phyloP scores from a whole-genome alignment of 2,329 filamentous ascomycete genomes.

The Tympanopsis confertula region DNA sequence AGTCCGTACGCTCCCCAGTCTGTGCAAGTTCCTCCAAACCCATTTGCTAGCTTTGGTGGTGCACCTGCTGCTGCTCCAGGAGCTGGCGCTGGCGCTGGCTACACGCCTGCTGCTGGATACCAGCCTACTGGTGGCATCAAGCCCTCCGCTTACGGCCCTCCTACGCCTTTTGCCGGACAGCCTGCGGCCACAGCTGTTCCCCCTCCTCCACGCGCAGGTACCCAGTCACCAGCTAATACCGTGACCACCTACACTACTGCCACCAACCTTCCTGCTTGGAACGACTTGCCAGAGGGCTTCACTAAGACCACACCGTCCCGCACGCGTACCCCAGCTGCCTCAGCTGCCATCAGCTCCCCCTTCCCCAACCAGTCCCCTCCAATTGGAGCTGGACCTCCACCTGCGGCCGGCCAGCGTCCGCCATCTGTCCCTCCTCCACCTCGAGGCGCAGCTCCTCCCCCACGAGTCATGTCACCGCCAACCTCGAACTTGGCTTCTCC shows the following conservation, averaged over 20 bases:
- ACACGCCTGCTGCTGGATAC: background rate
- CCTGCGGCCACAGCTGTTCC: no score
- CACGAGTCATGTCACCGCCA: background rate
- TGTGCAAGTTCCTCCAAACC: background rate
- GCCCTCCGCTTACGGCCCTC: background rate
- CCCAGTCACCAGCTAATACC: background rate
- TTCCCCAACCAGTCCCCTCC: slow-evolving; percentile 1
- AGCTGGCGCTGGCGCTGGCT: background rate
- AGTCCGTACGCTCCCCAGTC: background rate
- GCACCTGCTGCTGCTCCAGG: background rate
- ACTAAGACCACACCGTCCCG: background rate
- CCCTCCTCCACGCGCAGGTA: background rate
- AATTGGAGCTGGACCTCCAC: background rate
- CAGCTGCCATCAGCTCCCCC: background rate
- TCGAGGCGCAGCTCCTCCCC: background rate
- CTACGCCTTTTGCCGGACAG: background rate
- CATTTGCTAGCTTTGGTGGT: no score
- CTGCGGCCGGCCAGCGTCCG: background rate
- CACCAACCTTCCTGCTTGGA: slow-evolving; percentile 1
- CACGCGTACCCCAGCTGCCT: background rate
- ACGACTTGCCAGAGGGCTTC: slow-evolving; percentile 1
- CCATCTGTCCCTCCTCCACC: background rate
- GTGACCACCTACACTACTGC: slow-evolving; percentile 1
- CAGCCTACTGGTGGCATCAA: background rate
- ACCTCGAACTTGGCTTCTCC: background rate